Base-by-base conservation (phyloP, 192 early-diverging fungal species). In the Gaertneriomyces semiglobifer region DNA sequence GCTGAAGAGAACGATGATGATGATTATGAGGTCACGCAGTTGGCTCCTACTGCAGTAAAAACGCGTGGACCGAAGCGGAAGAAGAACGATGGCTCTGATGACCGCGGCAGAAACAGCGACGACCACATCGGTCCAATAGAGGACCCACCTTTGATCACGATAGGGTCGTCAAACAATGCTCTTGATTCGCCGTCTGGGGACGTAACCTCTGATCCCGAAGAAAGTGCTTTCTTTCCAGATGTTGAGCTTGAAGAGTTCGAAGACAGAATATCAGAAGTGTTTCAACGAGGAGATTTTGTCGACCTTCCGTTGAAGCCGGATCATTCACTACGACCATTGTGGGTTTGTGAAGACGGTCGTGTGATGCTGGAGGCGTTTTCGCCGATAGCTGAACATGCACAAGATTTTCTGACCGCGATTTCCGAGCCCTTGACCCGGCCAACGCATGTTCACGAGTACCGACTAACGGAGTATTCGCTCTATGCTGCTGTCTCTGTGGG, bases 401-500 rank as follows among this genome's bases (percentile, higher is more conserved):
- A 93, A 53, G 97, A 99, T 80, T 95, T 97, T 71, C 73, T 98
- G 12, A 47, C 67, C 42, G 88, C 95, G 14, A 93, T 99, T 60
- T 90, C 93, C 55, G 97, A 99, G 70, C 97, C 97, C 51, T 83
- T 98, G 5, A 75, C 79, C 4, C 76, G 79, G 39, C 79, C 79
- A 10, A 14, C 39, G 9, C 72, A 63, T n/a, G 68, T 81, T 6
- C 92, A 94, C 58, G 97, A 99, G 77, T 99, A 98, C 79, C 87
- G 89, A 68, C 73, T 99, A 48, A 97, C 97, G 0, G 85, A 92
- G 18, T 96, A 95, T 68, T 95, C 92, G 25, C 82, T 99, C 4
- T 95, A 98, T 70, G 97, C 97, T 12, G 95, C 94, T n/a, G 94
- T 99, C 5, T 78, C 93, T 41, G 94, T 98, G 1, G 97, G 97